These are phyloP conservation scores for Begonia fuchsioides DNA, from an alignment of 306 rosid species.

Conservation along the genomic window DNA sequence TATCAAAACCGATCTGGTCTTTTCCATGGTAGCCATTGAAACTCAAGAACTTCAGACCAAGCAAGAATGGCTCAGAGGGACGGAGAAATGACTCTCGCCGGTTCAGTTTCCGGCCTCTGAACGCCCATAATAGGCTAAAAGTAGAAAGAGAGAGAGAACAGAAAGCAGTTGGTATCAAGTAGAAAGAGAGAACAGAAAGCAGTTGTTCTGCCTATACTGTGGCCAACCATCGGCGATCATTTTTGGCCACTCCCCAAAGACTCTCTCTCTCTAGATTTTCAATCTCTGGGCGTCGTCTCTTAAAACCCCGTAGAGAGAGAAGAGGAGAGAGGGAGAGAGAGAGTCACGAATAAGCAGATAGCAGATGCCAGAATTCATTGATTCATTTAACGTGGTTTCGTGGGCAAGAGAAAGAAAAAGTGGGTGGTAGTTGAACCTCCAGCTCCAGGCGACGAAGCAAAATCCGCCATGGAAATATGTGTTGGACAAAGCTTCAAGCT, in stretches of 20 bases:
- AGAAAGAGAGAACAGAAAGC: slow-evolving; percentile 1
- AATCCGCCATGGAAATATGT: too few species aligned
- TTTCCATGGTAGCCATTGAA: slow-evolving; percentile 22
- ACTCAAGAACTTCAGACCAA: too few species aligned
- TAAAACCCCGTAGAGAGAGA: too few species aligned
- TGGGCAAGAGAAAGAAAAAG: slow-evolving; percentile 42
- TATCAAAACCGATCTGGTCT: slow-evolving; percentile 18
- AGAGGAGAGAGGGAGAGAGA: slow-evolving; percentile 5
- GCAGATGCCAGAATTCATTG: slow-evolving; percentile 36
- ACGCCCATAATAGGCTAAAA: neutral
- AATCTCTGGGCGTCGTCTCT: slow-evolving; percentile 7
- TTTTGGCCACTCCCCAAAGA: slow-evolving; percentile 16
- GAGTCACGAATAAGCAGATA: slow-evolving; percentile 16
- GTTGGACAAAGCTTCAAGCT: too few species aligned
- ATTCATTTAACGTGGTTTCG: slow-evolving; percentile 55
- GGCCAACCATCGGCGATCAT: neutral
- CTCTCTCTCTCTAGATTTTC: slow-evolving; percentile 25
- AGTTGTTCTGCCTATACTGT: neutral
- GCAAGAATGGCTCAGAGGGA: neutral
- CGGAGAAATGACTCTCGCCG: neutral
- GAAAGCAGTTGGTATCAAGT: too few species aligned
- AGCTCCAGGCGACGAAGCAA: slow-evolving; percentile 8
- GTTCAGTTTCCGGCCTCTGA: too few species aligned
- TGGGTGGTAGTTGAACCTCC: slow-evolving; percentile 96
- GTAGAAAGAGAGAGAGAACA: neutral